phyloP scores from a whole-genome alignment of 1,139 yeast species.

The Debaryomyces sp. region DNA sequence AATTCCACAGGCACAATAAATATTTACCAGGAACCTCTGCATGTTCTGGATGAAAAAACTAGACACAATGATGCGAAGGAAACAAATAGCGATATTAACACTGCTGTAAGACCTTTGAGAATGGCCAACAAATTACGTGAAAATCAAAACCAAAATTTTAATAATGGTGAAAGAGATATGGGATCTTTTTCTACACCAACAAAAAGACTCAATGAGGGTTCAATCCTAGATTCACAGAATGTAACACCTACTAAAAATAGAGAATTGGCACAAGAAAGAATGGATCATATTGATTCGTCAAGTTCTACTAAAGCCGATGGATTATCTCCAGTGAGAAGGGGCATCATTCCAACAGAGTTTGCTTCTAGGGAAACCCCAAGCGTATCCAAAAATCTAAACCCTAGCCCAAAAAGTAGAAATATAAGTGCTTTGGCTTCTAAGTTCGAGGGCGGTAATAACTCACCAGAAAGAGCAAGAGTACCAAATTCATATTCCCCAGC shows the following conservation, averaged over 20 bases:
- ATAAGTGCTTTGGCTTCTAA: constrained; percentile 21
- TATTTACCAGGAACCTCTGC: constrained; percentile 8
- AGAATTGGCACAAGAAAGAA: neutral
- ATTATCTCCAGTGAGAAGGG: constrained; percentile 3
- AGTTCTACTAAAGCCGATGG: neutral
- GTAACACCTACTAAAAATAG: neutral
- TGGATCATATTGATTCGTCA: neutral
- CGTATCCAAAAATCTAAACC: neutral
- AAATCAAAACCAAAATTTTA: constrained; percentile 10
- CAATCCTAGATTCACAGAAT: neutral
- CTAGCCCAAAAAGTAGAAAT: constrained; percentile 16
- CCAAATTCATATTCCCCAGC: neutral
- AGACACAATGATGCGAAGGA: constrained; percentile 9
- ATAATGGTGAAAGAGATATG: neutral
- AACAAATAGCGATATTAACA: constrained; percentile 32
- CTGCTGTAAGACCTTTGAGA: constrained; percentile 56
- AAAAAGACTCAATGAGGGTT: neutral
- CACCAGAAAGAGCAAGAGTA: constrained; percentile 3
- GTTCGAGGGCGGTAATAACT: constrained; percentile 15
- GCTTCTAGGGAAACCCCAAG: neutral
- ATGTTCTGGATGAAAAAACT: constrained; percentile 9
- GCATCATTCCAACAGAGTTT: neutral
- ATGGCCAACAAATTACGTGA: constrained; percentile 52
- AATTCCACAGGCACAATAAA: constrained; percentile 19
- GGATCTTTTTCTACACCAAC: neutral